Percentiles rank a stretch among this genome's conserved stretches.
These are phyloP conservation scores for Thalassiosira exigua DNA, from an alignment of 352 stramenopile genomes.

Conservation along the genomic window DNA sequence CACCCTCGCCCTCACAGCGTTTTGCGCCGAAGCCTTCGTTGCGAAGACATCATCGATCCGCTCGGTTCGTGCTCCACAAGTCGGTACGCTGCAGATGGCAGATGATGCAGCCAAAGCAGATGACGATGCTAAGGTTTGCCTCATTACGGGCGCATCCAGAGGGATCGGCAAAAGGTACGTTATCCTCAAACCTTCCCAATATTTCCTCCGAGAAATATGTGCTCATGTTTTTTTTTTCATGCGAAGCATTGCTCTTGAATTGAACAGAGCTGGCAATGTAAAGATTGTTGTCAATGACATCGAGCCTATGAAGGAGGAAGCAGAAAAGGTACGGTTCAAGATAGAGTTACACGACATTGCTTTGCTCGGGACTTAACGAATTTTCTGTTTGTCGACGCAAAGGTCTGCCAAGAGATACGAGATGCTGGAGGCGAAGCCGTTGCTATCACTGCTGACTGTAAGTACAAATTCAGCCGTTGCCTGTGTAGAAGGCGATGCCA, in stretches of 20 bases:
- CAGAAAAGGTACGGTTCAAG: conserved; percentile 50
- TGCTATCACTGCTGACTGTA: conserved; percentile 54
- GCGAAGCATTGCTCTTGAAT: conserved; percentile 69
- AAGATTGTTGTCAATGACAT: conserved; percentile 73
- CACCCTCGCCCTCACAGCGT: conserved; percentile 2
- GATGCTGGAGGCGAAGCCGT: conserved; percentile 56
- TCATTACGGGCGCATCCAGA: conserved; percentile 48
- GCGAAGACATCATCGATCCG: not conserved
- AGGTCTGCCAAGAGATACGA: conserved; percentile 41
- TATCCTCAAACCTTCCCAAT: too few relatives aligned
- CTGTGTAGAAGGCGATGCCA: too few relatives aligned
- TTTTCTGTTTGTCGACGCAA: not conserved
- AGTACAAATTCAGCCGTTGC: too few relatives aligned
- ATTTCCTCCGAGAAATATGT: too few relatives aligned
- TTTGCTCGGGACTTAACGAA: too few relatives aligned
- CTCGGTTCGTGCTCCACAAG: conserved; percentile 1
- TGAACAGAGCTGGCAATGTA: conserved; percentile 58
- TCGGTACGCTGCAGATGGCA: conserved; percentile 28
- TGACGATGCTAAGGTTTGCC: conserved; percentile 50
- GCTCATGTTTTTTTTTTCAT: conserved; percentile 43
- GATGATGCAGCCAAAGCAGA: conserved; percentile 28
- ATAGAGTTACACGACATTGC: too few relatives aligned
- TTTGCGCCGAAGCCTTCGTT: not conserved
- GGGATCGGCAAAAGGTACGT: conserved; percentile 58
- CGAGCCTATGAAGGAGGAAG: conserved; percentile 44